Percentiles rank a stretch among this genome's conserved stretches.
These are phyloP conservation scores for Debaryomyces sp. DNA, from an alignment of 1,139 yeast species.

Conservation along the genomic window DNA sequence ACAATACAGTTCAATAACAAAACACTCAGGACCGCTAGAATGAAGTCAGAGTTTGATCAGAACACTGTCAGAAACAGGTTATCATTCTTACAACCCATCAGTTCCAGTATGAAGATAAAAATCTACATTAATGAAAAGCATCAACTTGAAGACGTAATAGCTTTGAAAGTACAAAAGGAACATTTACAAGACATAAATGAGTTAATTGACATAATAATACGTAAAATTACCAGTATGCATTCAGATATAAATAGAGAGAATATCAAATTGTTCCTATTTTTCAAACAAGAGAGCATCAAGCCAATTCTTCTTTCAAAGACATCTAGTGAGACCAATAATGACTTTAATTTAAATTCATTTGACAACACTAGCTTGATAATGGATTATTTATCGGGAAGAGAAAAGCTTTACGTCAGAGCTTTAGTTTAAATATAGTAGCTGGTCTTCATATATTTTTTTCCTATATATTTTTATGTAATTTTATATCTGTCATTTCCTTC, in stretches of 20 bases:
- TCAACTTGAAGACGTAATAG: slow-evolving; percentile 15
- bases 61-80: not conserved
- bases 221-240: slow-evolving; percentile 20
- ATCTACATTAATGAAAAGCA: slow-evolving; percentile 16
- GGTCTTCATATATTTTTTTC: not conserved
- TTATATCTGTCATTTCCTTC: slow-evolving; percentile 4
- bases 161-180: slow-evolving; percentile 31
- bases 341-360: slow-evolving; percentile 5
- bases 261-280: slow-evolving; percentile 25
- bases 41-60: not conserved
- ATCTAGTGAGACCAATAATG: not conserved
- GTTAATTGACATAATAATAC: slow-evolving; percentile 27
- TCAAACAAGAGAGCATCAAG: slow-evolving; percentile 25
- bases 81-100: not conserved
- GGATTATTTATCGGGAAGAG: slow-evolving; percentile 21
- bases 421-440: slow-evolving; percentile 1
- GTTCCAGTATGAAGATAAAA: slow-evolving; percentile 21
- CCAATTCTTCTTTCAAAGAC: slow-evolving; percentile 27
- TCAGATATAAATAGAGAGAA: slow-evolving; percentile 19
- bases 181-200: slow-evolving; percentile 27
- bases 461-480: not conserved
- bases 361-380: slow-evolving; percentile 11
- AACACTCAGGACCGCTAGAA: not conserved
- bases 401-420: slow-evolving; percentile 21
- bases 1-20: not conserved